Conservation (phyloP, 2,329 filamentous ascomycete genomes). For the Trichoderma breve region DNA sequence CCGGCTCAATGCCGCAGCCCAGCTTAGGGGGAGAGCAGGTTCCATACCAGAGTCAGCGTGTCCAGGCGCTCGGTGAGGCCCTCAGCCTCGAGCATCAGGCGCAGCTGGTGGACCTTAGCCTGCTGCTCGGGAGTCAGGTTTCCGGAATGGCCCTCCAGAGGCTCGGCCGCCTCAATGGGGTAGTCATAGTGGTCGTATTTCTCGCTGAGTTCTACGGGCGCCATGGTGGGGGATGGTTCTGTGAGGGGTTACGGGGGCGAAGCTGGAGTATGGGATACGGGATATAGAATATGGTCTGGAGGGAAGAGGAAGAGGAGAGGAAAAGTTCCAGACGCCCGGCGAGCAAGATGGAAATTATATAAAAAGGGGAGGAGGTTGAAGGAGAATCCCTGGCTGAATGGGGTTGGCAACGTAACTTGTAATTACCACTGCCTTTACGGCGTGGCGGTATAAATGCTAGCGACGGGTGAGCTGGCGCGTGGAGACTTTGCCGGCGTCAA, state of each 20-base stretch:
- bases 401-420: slow-evolving; percentile 18
- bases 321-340: not conserved
- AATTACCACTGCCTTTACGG: slow-evolving; percentile 18
- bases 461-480: slow-evolving; percentile 8
- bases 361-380: slow-evolving; percentile 18
- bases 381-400: slow-evolving; percentile 11
- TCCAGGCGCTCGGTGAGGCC: slow-evolving; percentile 84
- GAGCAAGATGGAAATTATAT: slow-evolving; percentile 10
- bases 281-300: not conserved
- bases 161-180: slow-evolving; percentile 71
- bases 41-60: slow-evolving; percentile 79
- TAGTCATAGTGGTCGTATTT: slow-evolving; percentile 98
- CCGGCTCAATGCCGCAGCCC: not conserved
- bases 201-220: slow-evolving; percentile 63
- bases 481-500: slow-evolving; percentile 10
- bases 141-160: slow-evolving; percentile 78
- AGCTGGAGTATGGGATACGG: not conserved
- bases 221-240: slow-evolving; percentile 40
- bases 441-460: slow-evolving; percentile 20
- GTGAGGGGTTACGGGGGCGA: slow-evolving; percentile 14
- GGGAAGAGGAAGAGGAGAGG: not conserved
- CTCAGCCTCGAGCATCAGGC: slow-evolving; percentile 77
- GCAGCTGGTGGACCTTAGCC: slow-evolving; percentile 83
- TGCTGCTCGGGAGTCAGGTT: slow-evolving; percentile 84
- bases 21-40: not conserved